phyloP scores from a whole-genome alignment of 225 moss, liverwort and hornwort species.

The Antitrichia curtipendula region DNA sequence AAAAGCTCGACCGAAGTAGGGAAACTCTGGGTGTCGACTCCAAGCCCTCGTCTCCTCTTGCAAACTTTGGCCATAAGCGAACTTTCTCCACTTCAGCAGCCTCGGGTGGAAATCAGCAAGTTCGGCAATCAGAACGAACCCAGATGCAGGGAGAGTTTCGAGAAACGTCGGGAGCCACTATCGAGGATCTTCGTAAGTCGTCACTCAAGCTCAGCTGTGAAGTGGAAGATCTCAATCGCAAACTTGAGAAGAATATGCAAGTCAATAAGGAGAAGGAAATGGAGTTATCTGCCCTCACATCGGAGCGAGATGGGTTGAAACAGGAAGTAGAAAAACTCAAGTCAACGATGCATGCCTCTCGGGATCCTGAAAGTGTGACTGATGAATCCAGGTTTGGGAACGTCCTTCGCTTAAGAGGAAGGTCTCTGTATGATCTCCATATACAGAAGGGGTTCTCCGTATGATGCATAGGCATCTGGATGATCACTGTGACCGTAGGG shows the following conservation, averaged over 20 bases:
- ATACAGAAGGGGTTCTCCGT: not conserved
- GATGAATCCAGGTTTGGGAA: slow-evolving; percentile 48
- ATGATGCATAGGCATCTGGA: not conserved
- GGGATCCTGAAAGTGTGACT: slow-evolving; percentile 49
- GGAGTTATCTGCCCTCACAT: slow-evolving; percentile 49
- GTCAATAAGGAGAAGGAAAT: slow-evolving; percentile 49
- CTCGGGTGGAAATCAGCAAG: slow-evolving; percentile 34
- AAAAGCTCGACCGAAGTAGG: slow-evolving; percentile 35
- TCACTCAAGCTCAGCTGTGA: slow-evolving; percentile 58
- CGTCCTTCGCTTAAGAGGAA: not conserved
- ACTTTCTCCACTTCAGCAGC: slow-evolving; percentile 49
- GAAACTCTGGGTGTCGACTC: slow-evolving; percentile 39
- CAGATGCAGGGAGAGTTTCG: slow-evolving; percentile 11
- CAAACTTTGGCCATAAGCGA: slow-evolving; percentile 24
- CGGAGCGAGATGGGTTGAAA: slow-evolving; percentile 69
- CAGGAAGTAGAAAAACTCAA: slow-evolving; percentile 68
- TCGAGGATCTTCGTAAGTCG: slow-evolving; percentile 64
- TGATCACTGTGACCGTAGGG: not conserved
- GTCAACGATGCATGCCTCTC: slow-evolving; percentile 33
- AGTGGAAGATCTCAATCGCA: slow-evolving; percentile 57
- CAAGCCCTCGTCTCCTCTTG: slow-evolving; percentile 30
- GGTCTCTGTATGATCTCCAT: not conserved
- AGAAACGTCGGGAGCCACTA: slow-evolving; percentile 40
- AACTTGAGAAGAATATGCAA: slow-evolving; percentile 38
- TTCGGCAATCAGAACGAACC: slow-evolving; percentile 31